These are phyloP conservation scores for Irpex rosettiformis DNA, from an alignment of 1,284 basidiomycete species.

Conservation along the genomic window DNA sequence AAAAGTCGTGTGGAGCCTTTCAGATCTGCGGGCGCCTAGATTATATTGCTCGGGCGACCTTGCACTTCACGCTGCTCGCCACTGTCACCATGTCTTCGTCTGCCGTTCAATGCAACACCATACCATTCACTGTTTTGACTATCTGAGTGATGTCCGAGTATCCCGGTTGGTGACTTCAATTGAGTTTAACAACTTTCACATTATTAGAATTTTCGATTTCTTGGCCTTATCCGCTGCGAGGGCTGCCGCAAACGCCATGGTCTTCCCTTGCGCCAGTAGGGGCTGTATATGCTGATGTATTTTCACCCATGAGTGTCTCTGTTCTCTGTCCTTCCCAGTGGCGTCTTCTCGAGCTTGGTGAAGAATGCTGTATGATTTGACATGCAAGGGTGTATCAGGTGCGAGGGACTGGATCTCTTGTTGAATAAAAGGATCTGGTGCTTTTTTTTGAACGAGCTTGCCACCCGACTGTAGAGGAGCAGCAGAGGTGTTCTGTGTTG, in stretches of 20 bases:
- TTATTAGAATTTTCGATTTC: background rate
- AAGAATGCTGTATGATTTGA: background rate
- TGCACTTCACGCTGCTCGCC: too few relatives aligned
- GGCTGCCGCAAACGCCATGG: background rate
- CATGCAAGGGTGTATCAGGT: background rate
- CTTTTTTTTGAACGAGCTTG: background rate
- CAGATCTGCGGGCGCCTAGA: too few relatives aligned
- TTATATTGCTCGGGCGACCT: too few relatives aligned
- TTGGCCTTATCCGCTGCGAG: background rate
- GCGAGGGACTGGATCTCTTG: background rate
- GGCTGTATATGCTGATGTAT: background rate
- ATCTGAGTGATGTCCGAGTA: too few relatives aligned
- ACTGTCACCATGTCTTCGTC: too few relatives aligned
- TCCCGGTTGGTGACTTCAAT: too few relatives aligned
- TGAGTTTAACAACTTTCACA: too few relatives aligned
- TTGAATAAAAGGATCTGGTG: background rate
- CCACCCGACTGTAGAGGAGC: background rate
- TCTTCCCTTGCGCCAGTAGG: background rate
- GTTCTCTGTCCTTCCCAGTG: background rate
- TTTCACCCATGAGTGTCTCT: background rate
- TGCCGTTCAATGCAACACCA: too few relatives aligned
- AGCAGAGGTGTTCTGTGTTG: background rate
- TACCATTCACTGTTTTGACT: too few relatives aligned
- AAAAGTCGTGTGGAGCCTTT: too few relatives aligned
- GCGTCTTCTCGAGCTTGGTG: background rate